These are phyloP conservation scores for Trypanosoma lewisi DNA, from an alignment of 208 protist species.

Conservation along the genomic window DNA sequence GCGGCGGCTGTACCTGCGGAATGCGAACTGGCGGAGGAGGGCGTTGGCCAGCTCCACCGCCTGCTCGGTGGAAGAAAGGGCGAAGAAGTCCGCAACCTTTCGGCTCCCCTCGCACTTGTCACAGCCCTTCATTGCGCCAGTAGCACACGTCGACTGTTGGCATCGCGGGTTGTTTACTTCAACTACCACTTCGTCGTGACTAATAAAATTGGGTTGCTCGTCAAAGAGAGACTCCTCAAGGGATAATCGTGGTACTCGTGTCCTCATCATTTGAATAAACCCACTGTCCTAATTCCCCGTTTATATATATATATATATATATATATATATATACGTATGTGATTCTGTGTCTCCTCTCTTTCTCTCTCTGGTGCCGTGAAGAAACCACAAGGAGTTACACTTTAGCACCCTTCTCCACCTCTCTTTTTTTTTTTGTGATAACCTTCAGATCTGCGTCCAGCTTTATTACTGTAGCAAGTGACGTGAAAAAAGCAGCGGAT, in stretches of 20 bases:
- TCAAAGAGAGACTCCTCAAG: conserved; percentile 15
- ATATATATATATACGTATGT: too few relatives aligned
- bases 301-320: too few relatives aligned
- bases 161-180: not conserved
- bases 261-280: not conserved
- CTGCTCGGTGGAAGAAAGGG: not conserved
- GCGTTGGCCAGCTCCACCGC: conserved; percentile 23
- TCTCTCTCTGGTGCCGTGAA: not conserved
- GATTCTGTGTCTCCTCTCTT: not conserved
- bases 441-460: too few relatives aligned
- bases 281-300: not conserved
- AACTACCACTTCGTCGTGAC: not conserved
- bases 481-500: too few relatives aligned
- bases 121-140: too few relatives aligned
- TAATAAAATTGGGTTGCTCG: not conserved
- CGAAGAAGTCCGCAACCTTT: conserved; percentile 6
- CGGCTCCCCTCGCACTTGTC: conserved; percentile 1
- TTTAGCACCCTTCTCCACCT: not conserved
- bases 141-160: not conserved
- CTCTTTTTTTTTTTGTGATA: not conserved
- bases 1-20: conserved; percentile 13
- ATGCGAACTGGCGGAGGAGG: conserved; percentile 20
- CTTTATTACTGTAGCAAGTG: too few relatives aligned
- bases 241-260: not conserved
- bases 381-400: not conserved